Evolutionary conservation across 768 basidiomycete genomes (phyloP).

Genomic region (Russula sp.): DNA sequence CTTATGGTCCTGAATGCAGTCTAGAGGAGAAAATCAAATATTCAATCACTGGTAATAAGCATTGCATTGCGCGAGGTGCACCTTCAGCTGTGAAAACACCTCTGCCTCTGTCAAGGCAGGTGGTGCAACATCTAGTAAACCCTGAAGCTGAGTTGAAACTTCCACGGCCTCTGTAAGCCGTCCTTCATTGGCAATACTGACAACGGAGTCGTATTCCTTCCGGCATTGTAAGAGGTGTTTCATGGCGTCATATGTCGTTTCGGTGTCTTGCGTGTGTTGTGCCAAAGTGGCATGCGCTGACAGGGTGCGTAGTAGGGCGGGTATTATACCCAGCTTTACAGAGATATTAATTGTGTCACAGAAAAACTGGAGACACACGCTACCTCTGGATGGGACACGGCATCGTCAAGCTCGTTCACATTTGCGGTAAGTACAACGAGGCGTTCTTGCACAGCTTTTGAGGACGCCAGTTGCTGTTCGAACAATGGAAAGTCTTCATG

Average conservation of each 20-base stretch:
- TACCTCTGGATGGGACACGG: constrained; percentile 58
- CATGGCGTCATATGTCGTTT: constrained; percentile 43
- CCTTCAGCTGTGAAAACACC: constrained; percentile 53
- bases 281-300: constrained; percentile 54
- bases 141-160: constrained; percentile 37
- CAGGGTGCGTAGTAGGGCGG: constrained; percentile 48
- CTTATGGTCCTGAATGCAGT: constrained; percentile 45
- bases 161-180: constrained; percentile 56
- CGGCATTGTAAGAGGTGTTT: constrained; percentile 49
- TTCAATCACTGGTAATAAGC: neutral
- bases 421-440: constrained; percentile 42
- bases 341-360: constrained; percentile 18
- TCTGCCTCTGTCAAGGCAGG: constrained; percentile 42
- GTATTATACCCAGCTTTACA: constrained; percentile 58
- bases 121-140: constrained; percentile 42
- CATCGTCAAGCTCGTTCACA: constrained; percentile 43
- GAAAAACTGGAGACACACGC: constrained; percentile 15
- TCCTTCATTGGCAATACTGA: constrained; percentile 44
- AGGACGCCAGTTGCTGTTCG: constrained; percentile 51
- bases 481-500: constrained; percentile 56
- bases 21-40: constrained; percentile 30
- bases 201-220: constrained; percentile 38
- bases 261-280: constrained; percentile 53
- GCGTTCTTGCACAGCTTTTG: constrained; percentile 58
- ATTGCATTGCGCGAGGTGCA: constrained; percentile 29